Evolutionary conservation across 441 rosid genomes (phyloP).

Genomic region (Isatis lusitanica): DNA sequence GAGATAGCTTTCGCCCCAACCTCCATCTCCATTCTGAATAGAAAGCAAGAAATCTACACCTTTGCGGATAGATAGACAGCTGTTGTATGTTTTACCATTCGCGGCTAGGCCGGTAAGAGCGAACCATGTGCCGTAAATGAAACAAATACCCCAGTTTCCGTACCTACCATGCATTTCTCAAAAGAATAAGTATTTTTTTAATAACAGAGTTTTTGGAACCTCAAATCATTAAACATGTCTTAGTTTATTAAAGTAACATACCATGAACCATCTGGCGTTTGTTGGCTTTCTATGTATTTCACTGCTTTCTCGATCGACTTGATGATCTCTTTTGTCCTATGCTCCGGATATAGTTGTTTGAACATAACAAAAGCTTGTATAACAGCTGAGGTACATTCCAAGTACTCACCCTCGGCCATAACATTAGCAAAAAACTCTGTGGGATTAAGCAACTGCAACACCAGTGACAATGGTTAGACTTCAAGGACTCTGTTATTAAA

Average conservation of each 20-base stretch:
- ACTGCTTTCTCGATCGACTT: slow-evolving; percentile 26
- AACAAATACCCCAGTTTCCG: slow-evolving; percentile 27
- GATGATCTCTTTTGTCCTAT: slow-evolving; percentile 21
- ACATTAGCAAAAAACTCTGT: slow-evolving; percentile 30
- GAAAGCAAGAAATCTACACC: slow-evolving; percentile 20
- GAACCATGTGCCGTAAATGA: slow-evolving; percentile 22
- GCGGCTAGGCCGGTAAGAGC: slow-evolving; percentile 19
- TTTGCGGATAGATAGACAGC: not conserved
- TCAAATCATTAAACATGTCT: not conserved
- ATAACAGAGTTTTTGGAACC: not conserved
- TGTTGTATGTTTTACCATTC: slow-evolving; percentile 16
- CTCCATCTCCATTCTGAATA: slow-evolving; percentile 40
- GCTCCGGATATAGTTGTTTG: slow-evolving; percentile 12
- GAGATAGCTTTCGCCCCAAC: slow-evolving; percentile 50
- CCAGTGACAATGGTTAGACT: not conserved
- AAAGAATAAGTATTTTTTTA: not conserved
- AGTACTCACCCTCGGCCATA: slow-evolving; percentile 27
- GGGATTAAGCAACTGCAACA: slow-evolving; percentile 18
- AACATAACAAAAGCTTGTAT: too few relatives aligned
- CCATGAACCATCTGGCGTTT: slow-evolving; percentile 2
- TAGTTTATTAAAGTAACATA: not conserved
- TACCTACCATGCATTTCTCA: slow-evolving; percentile 18
- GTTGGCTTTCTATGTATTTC: slow-evolving; percentile 24
- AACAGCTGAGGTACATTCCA: slow-evolving; percentile 33
- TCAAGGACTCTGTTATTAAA: too few relatives aligned